Evolutionary conservation across 805 yeast species (phyloP).

Genomic region (Sungouiella blattae): DNA sequence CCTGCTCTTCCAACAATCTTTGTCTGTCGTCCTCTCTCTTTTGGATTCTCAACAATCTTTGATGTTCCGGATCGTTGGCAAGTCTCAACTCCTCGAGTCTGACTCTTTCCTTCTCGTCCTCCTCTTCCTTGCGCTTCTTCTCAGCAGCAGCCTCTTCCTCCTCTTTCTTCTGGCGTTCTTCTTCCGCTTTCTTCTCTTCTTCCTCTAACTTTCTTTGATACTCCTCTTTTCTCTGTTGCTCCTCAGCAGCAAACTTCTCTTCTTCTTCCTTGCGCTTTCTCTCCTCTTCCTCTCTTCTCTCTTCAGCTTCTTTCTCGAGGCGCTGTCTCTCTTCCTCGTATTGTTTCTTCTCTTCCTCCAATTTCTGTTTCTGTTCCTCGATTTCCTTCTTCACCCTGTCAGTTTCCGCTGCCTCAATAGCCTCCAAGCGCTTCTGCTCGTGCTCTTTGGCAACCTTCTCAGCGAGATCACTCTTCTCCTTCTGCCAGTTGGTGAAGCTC

Average conservation of each 20-base stretch:
- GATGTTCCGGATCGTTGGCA: slow-evolving; percentile 23
- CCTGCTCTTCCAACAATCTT: slow-evolving; percentile 21
- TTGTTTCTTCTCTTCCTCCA: slow-evolving; percentile 13
- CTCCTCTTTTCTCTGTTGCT: slow-evolving; percentile 11
- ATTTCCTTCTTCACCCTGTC: slow-evolving; percentile 10
- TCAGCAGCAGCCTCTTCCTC: slow-evolving; percentile 4
- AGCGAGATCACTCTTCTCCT: slow-evolving; percentile 40
- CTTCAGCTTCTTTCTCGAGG: slow-evolving; percentile 10
- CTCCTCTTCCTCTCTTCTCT: slow-evolving; percentile 4
- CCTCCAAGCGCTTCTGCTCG: slow-evolving; percentile 26
- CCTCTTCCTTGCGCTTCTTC: slow-evolving; percentile 4
- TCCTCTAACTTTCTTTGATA: slow-evolving; percentile 17
- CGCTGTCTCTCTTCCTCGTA: slow-evolving; percentile 11
- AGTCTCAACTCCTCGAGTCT: slow-evolving; percentile 7
- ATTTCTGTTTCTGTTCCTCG: slow-evolving; percentile 12
- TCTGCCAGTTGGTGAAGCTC: slow-evolving; percentile 41
- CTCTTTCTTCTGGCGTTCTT: slow-evolving; percentile 12
- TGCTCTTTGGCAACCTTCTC: slow-evolving; percentile 26
- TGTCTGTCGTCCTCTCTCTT: slow-evolving; percentile 26
- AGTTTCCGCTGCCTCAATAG: slow-evolving; percentile 31
- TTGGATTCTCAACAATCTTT: slow-evolving; percentile 22
- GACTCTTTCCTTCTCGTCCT: slow-evolving; percentile 9
- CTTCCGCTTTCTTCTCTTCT: slow-evolving; percentile 12
- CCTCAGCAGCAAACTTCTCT: slow-evolving; percentile 8
- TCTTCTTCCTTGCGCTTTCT: slow-evolving; percentile 9